Percentiles rank a stretch among this genome's conserved stretches.
Evolutionary conservation across 2,329 filamentous ascomycete species (phyloP).

Genomic region (Penicillium frequentans): DNA sequence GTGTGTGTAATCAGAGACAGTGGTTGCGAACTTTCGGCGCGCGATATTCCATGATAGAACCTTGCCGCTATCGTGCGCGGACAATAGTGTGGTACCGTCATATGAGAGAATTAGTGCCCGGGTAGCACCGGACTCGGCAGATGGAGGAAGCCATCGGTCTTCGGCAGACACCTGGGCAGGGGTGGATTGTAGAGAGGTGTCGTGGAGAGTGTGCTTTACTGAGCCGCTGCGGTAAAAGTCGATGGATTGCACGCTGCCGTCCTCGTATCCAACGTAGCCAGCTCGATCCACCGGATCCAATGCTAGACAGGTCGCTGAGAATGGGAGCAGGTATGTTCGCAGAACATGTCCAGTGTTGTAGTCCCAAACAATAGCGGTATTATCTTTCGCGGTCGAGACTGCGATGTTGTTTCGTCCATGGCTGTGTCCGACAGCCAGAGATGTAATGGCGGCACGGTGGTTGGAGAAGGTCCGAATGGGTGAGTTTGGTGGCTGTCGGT

Average conservation of each 20-base stretch:
- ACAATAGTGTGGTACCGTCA: constrained; percentile 76
- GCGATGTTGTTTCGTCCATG: constrained; percentile 75
- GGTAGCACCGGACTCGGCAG: constrained; percentile 64
- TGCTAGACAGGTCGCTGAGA: constrained; percentile 68
- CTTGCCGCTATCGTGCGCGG: constrained; percentile 78
- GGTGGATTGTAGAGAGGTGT: constrained; percentile 38
- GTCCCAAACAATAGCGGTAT: constrained; percentile 90
- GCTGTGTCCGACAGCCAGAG: constrained; percentile 64
- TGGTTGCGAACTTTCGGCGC: constrained; percentile 65
- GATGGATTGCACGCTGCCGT: constrained; percentile 76
- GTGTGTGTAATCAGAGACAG: constrained; percentile 71
- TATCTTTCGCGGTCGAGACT: constrained; percentile 80
- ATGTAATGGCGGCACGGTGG: constrained; percentile 58
- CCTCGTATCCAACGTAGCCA: constrained; percentile 76
- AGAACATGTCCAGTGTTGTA: constrained; percentile 75
- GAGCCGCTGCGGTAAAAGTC: constrained; percentile 65
- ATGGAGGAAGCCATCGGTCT: constrained; percentile 52
- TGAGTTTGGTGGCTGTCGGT: constrained; percentile 52
- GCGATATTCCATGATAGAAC: constrained; percentile 79
- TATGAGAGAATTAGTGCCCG: constrained; percentile 73
- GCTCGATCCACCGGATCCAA: constrained; percentile 83
- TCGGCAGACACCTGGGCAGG: constrained; percentile 42
- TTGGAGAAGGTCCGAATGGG: constrained; percentile 73
- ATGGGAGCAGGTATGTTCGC: constrained; percentile 77
- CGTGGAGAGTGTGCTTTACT: constrained; percentile 39